Base-by-base conservation (phyloP, 1,284 basidiomycete species). In the Laetiporus sulphureus region DNA sequence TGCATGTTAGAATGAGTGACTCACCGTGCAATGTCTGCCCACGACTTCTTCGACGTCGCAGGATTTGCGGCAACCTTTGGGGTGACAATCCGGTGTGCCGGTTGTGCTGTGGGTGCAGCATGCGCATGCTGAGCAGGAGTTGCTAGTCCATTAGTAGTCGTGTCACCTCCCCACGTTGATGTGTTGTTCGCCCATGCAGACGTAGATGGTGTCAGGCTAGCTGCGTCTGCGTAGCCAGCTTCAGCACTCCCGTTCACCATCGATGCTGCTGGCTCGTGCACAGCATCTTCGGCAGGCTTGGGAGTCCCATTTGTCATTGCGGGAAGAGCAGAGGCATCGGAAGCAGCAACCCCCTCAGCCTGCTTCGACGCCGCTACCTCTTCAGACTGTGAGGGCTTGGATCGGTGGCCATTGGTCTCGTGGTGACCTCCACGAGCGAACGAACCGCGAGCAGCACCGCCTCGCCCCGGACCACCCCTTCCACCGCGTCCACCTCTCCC, bases 21-120 rank as follows among this genome's bases (percentile, higher is more conserved):
- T 15, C 58, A 80, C 84, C 78, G 69, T 50, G 85, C 84, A 58
- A 89, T 72, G 55, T 89, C 81, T 18, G 85, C 85, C 84, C 85
- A 87, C 30, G 86, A 86, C 44, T 83, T 60, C 64, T 86, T 85
- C 10, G 81, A 76, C 10, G 77, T 80, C 24, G 77, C 75, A 36
- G 82, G 81, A 5, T 71, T 68, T 63, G 78, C 85, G n/a, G 66
- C 59, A 7, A 51, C 56, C 46, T 64, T 65, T 22, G 52, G 48
- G 13, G 47, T 38, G 36, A 57, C 37, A 7, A 46, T 44, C 33
- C 52, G 45, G 32, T 57, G 22, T 49, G 59, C 55, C 48, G 64
- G 53, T 48, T 45, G 38, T 38, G 25, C 7, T 8, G 13, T 13
- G 13, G 25, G 25, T 7, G 25, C 25, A 7, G 25, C 25, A n/a